These are phyloP conservation scores for Peronospora belbahrii DNA, from an alignment of 352 stramenopile species.

Conservation along the genomic window DNA sequence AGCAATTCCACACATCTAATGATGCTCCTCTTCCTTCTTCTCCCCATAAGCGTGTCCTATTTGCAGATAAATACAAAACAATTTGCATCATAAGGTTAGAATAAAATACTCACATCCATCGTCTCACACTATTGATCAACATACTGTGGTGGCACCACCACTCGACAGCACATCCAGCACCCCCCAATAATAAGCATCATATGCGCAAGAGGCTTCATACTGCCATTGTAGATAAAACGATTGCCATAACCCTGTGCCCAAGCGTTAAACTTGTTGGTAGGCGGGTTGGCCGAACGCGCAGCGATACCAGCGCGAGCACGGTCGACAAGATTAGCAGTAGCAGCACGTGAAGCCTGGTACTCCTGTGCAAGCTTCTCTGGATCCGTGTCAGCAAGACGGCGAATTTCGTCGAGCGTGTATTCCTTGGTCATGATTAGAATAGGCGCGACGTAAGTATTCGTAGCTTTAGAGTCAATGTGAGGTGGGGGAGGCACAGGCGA, in stretches of 20 bases:
- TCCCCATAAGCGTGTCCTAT: conserved; percentile 43
- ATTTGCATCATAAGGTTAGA: not conserved
- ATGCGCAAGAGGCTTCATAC: conserved; percentile 59
- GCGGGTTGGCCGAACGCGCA: conserved; percentile 43
- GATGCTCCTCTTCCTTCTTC: conserved; percentile 42
- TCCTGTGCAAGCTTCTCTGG: conserved; percentile 63
- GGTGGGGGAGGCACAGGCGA: not conserved
- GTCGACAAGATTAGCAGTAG: conserved; percentile 57
- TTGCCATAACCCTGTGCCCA: conserved; percentile 69
- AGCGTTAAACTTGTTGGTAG: conserved; percentile 50
- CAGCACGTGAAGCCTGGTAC: conserved; percentile 55
- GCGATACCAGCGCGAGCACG: conserved; percentile 57
- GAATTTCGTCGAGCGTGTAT: conserved; percentile 78
- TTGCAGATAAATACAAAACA: conserved; percentile 3
- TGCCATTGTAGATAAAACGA: conserved; percentile 71
- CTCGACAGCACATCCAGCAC: conserved; percentile 45
- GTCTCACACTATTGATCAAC: conserved; percentile 17
- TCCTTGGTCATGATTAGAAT: conserved; percentile 46
- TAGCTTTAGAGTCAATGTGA: not conserved
- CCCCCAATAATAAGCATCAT: conserved; percentile 69
- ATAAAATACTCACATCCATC: not conserved
- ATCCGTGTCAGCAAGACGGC: conserved; percentile 62
- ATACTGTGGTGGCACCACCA: conserved; percentile 65
- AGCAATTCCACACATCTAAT: conserved; percentile 29
- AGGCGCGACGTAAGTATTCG: not conserved